phyloP scores from a whole-genome alignment of 2,329 filamentous ascomycete genomes.

The Cephalotrichum gorgonifer region DNA sequence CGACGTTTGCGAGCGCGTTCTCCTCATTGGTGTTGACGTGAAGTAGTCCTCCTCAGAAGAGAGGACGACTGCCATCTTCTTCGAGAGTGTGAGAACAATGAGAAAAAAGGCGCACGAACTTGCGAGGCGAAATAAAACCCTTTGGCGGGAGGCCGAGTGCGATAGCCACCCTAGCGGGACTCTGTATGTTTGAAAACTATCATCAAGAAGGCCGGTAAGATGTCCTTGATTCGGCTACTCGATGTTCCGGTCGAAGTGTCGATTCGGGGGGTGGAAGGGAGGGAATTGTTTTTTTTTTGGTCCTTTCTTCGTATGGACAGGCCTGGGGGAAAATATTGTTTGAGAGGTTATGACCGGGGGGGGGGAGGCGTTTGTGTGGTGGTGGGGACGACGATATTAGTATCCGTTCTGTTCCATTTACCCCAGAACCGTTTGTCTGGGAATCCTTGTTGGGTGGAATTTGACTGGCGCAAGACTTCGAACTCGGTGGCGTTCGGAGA shows the following conservation, averaged over 20 bases:
- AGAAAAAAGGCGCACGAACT: neutral
- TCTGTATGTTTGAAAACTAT: neutral
- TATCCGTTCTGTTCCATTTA: slow-evolving; percentile 1
- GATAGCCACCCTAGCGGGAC: neutral
- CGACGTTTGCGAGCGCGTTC: slow-evolving; percentile 51
- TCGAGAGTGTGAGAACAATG: neutral
- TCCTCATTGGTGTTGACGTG: slow-evolving; percentile 36
- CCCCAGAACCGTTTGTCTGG: slow-evolving; percentile 1
- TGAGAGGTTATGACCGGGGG: neutral
- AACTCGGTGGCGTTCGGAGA: neutral
- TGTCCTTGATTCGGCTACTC: too few relatives aligned
- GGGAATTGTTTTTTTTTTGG: too few relatives aligned
- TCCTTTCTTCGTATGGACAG: neutral
- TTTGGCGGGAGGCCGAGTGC: neutral
- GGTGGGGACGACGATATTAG: slow-evolving; percentile 1
- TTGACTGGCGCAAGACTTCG: neutral
- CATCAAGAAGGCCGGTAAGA: neutral
- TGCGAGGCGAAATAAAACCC: neutral
- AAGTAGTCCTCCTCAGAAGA: slow-evolving; percentile 45
- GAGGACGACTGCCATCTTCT: slow-evolving; percentile 35
- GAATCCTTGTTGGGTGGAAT: neutral
- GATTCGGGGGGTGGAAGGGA: neutral
- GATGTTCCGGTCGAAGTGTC: neutral
- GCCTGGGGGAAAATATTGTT: neutral
- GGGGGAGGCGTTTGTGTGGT: neutral